A percentile compares a stretch with the other conserved stretches of the same genome.
phyloP scores from a whole-genome alignment of 2,329 filamentous ascomycete genomes.

The Aspergillus sp. region DNA sequence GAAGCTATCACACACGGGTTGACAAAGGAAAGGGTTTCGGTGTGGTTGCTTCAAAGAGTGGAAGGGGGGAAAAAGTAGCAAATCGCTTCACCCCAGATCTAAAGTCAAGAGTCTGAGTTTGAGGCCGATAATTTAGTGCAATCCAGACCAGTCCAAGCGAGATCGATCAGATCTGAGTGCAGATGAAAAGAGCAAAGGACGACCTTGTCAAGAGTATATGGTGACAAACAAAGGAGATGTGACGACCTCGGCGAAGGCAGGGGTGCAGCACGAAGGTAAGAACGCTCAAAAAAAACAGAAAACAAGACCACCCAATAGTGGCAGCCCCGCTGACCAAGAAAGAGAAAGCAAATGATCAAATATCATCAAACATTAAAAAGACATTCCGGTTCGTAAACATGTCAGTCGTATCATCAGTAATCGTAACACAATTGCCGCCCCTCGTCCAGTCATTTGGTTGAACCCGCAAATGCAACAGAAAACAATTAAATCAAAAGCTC shows the following conservation, averaged over 20 bases:
- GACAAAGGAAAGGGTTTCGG: neutral
- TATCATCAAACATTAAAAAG: slow-evolving; percentile 21
- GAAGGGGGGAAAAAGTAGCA: neutral
- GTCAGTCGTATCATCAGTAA: slow-evolving; percentile 24
- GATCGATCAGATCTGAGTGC: neutral
- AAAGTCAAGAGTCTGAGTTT: neutral
- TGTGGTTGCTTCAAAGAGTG: slow-evolving; percentile 8
- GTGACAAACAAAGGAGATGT: slow-evolving; percentile 11
- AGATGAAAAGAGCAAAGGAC: slow-evolving; percentile 1
- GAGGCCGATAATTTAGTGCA: neutral
- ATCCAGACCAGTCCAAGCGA: neutral
- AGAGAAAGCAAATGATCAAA: slow-evolving; percentile 10
- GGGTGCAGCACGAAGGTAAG: neutral
- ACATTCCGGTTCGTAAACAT: slow-evolving; percentile 21
- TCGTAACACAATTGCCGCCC: slow-evolving; percentile 22
- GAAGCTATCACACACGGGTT: slow-evolving; percentile 12
- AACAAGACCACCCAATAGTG: slow-evolving; percentile 7
- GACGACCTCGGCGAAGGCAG: slow-evolving; percentile 4
- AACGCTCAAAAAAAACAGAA: slow-evolving; percentile 2
- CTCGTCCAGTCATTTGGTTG: slow-evolving; percentile 12
- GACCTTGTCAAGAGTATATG: slow-evolving; percentile 8
- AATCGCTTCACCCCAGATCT: neutral
- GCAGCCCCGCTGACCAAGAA: slow-evolving; percentile 18
- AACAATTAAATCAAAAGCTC: slow-evolving; percentile 6
- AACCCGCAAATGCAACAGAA: slow-evolving; percentile 21